Evolutionary conservation across 495 filamentous ascomycete genomes (phyloP).

Genomic region (Penicillium flavigenum): DNA sequence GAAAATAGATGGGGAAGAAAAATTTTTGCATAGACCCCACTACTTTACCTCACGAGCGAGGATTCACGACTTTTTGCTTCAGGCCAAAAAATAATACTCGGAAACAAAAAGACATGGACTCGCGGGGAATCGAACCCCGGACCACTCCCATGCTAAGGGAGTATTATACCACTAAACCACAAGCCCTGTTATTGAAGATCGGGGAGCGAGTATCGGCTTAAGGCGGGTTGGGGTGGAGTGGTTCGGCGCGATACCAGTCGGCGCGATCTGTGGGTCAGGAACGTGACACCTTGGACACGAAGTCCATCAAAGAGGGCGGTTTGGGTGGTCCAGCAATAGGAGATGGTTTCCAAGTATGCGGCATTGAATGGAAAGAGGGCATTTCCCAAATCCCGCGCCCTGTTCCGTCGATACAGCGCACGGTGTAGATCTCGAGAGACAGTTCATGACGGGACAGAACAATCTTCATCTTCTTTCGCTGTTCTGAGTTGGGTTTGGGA

Average conservation of each 20-base stretch:
- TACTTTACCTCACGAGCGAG: not conserved
- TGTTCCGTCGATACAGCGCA: constrained; percentile 24
- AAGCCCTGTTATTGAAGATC: constrained; percentile 17
- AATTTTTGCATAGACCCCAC: not conserved
- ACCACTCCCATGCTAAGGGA: constrained; percentile 46
- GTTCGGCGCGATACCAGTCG: constrained; percentile 8
- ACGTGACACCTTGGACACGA: constrained; percentile 23
- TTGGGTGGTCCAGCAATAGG: not conserved
- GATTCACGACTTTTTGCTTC: not conserved
- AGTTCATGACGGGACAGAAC: constrained; percentile 35
- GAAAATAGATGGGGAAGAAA: not conserved
- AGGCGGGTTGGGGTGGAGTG: constrained; percentile 6
- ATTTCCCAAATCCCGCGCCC: constrained; percentile 17
- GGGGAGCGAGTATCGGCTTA: constrained; percentile 9
- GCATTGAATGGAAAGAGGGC: constrained; percentile 8
- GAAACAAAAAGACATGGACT: constrained; percentile 10
- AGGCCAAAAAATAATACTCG: constrained; percentile 2
- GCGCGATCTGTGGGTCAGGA: not conserved
- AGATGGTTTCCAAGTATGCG: constrained; percentile 31
- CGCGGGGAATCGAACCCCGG: constrained; percentile 53
- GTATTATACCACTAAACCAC: constrained; percentile 38
- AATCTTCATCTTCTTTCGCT: constrained; percentile 41
- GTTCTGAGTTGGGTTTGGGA: constrained; percentile 14
- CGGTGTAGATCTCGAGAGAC: constrained; percentile 26
- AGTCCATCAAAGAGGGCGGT: constrained; percentile 33